Conservation (phyloP, 805 yeast genomes). For the Blastobotrys robertii region DNA sequence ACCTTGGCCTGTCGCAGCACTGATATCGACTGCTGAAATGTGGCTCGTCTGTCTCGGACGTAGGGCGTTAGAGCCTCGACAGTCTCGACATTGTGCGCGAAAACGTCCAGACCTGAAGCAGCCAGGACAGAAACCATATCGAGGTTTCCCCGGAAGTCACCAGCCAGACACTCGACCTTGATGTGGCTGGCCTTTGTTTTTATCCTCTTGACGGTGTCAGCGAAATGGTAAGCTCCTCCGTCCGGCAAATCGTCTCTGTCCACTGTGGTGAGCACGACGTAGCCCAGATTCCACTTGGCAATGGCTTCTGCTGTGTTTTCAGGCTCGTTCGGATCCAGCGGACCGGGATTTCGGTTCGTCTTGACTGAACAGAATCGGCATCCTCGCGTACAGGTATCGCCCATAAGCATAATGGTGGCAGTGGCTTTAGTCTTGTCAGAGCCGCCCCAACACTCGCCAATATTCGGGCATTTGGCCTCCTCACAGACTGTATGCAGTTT, state of each 20-base stretch:
- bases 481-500: conserved; percentile 94
- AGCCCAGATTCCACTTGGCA: conserved; percentile 95
- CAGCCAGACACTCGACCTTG: conserved; percentile 85
- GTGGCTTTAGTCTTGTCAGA: conserved; percentile 82
- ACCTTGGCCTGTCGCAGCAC: conserved; percentile 77
- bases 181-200: conserved; percentile 85
- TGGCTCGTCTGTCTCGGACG: conserved; percentile 94
- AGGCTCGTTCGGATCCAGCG: conserved; percentile 94
- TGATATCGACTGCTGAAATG: conserved; percentile 75
- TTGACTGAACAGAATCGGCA: conserved; percentile 97
- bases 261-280: conserved; percentile 93
- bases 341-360: conserved; percentile 77
- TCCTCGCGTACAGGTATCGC: conserved; percentile 99
- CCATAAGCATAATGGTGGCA: conserved; percentile 95
- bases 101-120: conserved; percentile 81
- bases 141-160: conserved; percentile 90
- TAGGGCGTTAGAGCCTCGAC: conserved; percentile 92
- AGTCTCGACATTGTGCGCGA: conserved; percentile 94
- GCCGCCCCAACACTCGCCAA: conserved; percentile 99
- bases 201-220: conserved; percentile 75
- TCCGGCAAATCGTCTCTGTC: conserved; percentile 92
- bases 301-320: conserved; percentile 97
- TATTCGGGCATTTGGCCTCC: conserved; percentile 98
- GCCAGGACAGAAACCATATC: conserved; percentile 75
- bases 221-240: conserved; percentile 88